Percentiles rank a stretch among this genome's conserved stretches.
Conservation (phyloP, 2,329 filamentous ascomycete species). For the Talaromyces piceae region DNA sequence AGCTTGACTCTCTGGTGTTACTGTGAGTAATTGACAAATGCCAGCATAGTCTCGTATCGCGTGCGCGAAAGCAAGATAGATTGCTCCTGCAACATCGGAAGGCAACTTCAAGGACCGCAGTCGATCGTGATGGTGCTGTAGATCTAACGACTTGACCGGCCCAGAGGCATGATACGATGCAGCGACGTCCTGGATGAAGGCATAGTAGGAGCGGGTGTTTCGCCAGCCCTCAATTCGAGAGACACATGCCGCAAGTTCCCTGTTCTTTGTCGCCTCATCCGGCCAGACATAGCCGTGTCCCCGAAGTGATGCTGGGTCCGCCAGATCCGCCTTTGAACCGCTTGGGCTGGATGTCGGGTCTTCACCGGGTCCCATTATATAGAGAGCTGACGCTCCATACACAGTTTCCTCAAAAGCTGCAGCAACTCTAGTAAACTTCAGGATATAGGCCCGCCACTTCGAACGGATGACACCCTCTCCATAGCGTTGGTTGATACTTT, state of each 20-base stretch:
- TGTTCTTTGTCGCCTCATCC: slow-evolving; percentile 70
- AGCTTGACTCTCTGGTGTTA: slow-evolving; percentile 76
- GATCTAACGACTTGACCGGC: slow-evolving; percentile 48
- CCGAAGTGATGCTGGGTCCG: slow-evolving; percentile 48
- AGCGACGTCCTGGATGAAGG: slow-evolving; percentile 70
- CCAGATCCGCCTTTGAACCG: slow-evolving; percentile 26
- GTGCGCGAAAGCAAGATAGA: slow-evolving; percentile 73
- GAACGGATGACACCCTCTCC: slow-evolving; percentile 84
- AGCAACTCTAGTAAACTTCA: slow-evolving; percentile 84
- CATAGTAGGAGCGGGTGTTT: slow-evolving; percentile 90
- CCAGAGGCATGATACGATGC: slow-evolving; percentile 31
- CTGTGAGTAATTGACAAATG: slow-evolving; percentile 73
- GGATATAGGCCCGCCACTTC: slow-evolving; percentile 92
- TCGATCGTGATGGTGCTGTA: slow-evolving; percentile 88
- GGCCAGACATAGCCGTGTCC: slow-evolving; percentile 96
- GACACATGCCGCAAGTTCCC: slow-evolving; percentile 84
- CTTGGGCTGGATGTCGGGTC: slow-evolving; percentile 41
- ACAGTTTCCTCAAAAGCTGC: slow-evolving; percentile 94
- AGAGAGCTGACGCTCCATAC: slow-evolving; percentile 84
- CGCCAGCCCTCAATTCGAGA: slow-evolving; percentile 95
- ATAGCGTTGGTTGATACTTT: slow-evolving; percentile 75
- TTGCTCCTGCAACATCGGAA: slow-evolving; percentile 67
- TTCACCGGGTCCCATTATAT: slow-evolving; percentile 69
- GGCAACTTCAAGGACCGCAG: slow-evolving; percentile 74
- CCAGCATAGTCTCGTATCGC: slow-evolving; percentile 75